These are phyloP conservation scores for Takashimella tepidaria DNA, from an alignment of 1,284 basidiomycete species.

Conservation along the genomic window DNA sequence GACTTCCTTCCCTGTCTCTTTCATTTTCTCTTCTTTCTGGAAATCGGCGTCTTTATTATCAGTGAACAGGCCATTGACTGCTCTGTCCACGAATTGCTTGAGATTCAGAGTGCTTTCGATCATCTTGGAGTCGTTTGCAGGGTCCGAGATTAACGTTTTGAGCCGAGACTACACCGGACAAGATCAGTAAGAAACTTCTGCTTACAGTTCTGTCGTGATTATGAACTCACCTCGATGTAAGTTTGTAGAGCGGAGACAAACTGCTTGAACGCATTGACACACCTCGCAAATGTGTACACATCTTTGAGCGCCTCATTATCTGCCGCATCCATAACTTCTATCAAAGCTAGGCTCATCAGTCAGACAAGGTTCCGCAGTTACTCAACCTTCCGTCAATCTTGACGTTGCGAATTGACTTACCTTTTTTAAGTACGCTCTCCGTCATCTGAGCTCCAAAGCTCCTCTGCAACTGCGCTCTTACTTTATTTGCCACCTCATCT, in stretches of 20 bases:
- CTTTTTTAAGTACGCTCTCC: slow-evolving; percentile 19
- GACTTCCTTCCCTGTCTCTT: slow-evolving; percentile 2
- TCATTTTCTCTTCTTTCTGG: slow-evolving; percentile 10
- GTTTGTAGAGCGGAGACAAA: slow-evolving; percentile 62
- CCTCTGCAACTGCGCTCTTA: slow-evolving; percentile 18
- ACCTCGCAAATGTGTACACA: slow-evolving; percentile 57
- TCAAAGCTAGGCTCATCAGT: slow-evolving; percentile 52
- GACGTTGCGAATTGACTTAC: no score
- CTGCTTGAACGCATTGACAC: slow-evolving; percentile 54
- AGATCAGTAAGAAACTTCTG: not conserved
- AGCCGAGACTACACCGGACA: slow-evolving; percentile 49
- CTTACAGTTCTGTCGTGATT: no score
- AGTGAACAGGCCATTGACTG: slow-evolving; percentile 55
- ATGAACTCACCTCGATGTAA: slow-evolving; percentile 49
- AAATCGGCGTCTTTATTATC: slow-evolving; percentile 8
- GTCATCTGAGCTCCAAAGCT: slow-evolving; percentile 19
- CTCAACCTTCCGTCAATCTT: slow-evolving; percentile 55
- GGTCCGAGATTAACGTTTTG: slow-evolving; percentile 42
- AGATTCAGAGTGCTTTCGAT: slow-evolving; percentile 67
- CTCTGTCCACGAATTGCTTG: slow-evolving; percentile 59
- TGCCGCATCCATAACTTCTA: slow-evolving; percentile 55
- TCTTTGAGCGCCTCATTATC: slow-evolving; percentile 53
- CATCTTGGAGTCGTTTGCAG: slow-evolving; percentile 63
- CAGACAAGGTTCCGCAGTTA: no score
- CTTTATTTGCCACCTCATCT: slow-evolving; percentile 13